These are phyloP conservation scores for Leucocoprinus leucothites DNA, from an alignment of 768 basidiomycete species.

Conservation along the genomic window DNA sequence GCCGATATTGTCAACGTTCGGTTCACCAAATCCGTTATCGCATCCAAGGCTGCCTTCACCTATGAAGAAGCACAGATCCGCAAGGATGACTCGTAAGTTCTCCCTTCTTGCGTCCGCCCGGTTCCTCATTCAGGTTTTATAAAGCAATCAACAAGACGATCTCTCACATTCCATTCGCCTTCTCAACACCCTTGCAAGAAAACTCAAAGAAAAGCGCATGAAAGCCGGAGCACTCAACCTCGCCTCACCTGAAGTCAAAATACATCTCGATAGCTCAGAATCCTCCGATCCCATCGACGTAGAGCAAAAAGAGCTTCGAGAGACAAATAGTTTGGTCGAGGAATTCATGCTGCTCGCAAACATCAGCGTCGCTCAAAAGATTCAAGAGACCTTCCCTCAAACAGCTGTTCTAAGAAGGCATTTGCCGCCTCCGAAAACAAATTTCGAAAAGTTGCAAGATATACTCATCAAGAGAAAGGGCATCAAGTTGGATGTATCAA, in stretches of 20 bases:
- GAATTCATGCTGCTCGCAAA: constrained; percentile 99
- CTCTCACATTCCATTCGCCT: constrained; percentile 85
- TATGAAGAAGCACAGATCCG: constrained; percentile 95
- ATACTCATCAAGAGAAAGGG: constrained; percentile 84
- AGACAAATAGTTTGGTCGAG: constrained; percentile 96
- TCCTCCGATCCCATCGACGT: constrained; percentile 96
- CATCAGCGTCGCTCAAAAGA: constrained; percentile 87
- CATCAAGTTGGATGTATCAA: constrained; percentile 82
- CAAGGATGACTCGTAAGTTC: constrained; percentile 83
- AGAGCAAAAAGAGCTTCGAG: constrained; percentile 87
- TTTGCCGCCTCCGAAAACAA: constrained; percentile 84
- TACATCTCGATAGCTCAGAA: constrained; percentile 90
- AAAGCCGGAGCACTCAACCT: constrained; percentile 95
- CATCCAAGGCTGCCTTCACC: constrained; percentile 94
- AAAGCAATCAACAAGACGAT: constrained; percentile 72
- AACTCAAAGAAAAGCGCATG: constrained; percentile 85
- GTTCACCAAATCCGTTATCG: constrained; percentile 95
- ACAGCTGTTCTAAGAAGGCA: constrained; percentile 93
- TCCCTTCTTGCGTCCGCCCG: background rate
- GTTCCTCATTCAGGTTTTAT: background rate
- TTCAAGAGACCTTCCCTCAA: constrained; percentile 92
- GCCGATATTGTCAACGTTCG: constrained; percentile 88
- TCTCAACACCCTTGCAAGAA: constrained; percentile 81
- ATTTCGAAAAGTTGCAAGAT: constrained; percentile 95
- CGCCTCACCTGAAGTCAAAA: constrained; percentile 97